A percentile compares a stretch with the other conserved stretches of the same genome.
Evolutionary conservation across 2,329 filamentous ascomycete species (phyloP).

Genomic region (Sporothrix protearum): DNA sequence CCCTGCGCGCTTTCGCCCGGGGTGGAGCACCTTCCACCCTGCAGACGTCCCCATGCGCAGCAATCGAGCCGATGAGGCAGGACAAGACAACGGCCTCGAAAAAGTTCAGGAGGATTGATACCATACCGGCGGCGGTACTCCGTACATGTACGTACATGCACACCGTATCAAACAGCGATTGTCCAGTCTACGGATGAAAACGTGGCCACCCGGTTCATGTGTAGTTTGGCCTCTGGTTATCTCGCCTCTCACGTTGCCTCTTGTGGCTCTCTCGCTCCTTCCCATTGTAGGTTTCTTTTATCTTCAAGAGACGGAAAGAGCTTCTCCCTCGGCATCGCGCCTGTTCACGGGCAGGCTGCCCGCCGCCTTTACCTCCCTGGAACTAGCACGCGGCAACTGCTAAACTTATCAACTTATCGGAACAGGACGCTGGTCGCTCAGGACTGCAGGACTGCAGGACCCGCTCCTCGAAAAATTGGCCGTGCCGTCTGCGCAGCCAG

Average conservation of each 20-base stretch:
- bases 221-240: neutral
- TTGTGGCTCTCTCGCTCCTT: neutral
- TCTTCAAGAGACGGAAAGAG: neutral
- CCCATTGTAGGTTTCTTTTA: neutral
- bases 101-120: neutral
- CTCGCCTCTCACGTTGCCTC: neutral
- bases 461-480: neutral
- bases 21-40: neutral
- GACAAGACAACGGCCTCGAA: neutral
- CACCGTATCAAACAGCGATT: conserved; percentile 4
- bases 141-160: no score
- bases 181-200: neutral
- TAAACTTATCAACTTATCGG: conserved; percentile 1
- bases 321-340: neutral
- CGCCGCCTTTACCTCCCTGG: no score
- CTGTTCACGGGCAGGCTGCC: no score
- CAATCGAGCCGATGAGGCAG: conserved; percentile 5
- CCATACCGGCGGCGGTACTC: no score
- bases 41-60: neutral
- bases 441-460: neutral
- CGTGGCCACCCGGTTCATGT: neutral
- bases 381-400: neutral
- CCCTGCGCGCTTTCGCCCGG: neutral
- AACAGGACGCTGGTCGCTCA: neutral
- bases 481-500: neutral